Conservation (phyloP, 306 rosid genomes). For the Trifolium dubium region DNA sequence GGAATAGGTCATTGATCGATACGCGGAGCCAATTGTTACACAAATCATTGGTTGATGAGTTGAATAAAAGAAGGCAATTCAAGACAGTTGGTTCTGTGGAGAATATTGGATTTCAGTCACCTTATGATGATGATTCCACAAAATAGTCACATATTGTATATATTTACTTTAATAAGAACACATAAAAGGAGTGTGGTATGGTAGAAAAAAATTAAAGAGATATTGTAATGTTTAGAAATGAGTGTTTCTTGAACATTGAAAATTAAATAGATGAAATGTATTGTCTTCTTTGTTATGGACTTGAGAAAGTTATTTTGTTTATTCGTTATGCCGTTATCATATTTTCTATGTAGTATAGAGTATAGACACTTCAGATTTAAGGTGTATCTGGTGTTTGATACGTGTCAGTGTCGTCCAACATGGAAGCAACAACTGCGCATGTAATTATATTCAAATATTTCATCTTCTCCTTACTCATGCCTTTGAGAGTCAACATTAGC, state of each 20-base stretch:
- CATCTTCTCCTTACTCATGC: too few species aligned
- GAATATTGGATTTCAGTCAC: slow-evolving; percentile 80
- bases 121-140: slow-evolving; percentile 61
- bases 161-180: slow-evolving; percentile 19
- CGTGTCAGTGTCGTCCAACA: not conserved
- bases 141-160: slow-evolving; percentile 31
- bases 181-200: slow-evolving; percentile 42
- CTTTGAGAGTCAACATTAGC: too few species aligned
- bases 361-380: not conserved
- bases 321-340: not conserved
- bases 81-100: slow-evolving; percentile 86
- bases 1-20: slow-evolving; percentile 78
- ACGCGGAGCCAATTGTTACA: slow-evolving; percentile 74
- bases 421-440: too few species aligned
- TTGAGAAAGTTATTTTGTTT: slow-evolving; percentile 6
- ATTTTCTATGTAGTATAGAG: not conserved
- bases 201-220: slow-evolving; percentile 24
- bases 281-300: not conserved
- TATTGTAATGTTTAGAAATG: slow-evolving; percentile 36
- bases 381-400: not conserved
- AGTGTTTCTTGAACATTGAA: slow-evolving; percentile 18
- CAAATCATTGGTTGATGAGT: slow-evolving; percentile 81
- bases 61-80: slow-evolving; percentile 65
- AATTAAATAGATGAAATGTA: slow-evolving; percentile 9
- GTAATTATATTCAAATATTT: too few species aligned